A percentile compares a stretch with the other conserved stretches of the same genome.
Conservation (phyloP, 2,329 filamentous ascomycete genomes). For the Ophiocordyceps australis region DNA sequence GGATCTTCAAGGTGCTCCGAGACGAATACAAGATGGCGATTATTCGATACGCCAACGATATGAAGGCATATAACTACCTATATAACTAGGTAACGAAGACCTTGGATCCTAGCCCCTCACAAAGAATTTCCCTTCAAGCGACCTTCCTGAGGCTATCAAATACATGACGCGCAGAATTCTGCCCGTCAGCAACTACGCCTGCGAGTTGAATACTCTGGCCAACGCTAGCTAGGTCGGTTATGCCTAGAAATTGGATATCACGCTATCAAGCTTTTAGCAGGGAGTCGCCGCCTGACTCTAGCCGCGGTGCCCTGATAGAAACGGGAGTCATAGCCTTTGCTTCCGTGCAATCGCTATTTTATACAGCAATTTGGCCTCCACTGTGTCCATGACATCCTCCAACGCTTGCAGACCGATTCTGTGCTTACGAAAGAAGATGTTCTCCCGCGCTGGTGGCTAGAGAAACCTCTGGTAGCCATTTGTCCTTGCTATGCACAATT, state of each 20-base stretch:
- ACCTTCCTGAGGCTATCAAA: too few species aligned
- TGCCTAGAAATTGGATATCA: background rate
- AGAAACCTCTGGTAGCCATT: conserved; percentile 1
- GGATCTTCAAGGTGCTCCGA: too few species aligned
- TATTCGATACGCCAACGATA: too few species aligned
- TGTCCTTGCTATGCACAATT: too few species aligned
- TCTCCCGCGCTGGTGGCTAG: conserved; percentile 1
- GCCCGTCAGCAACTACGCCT: too few species aligned
- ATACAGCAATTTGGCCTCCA: background rate
- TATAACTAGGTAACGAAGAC: too few species aligned
- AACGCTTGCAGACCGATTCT: background rate
- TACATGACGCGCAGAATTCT: too few species aligned
- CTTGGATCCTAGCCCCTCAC: too few species aligned
- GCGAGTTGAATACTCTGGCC: background rate
- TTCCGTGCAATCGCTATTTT: background rate
- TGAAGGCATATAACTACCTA: too few species aligned
- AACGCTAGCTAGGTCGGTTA: background rate
- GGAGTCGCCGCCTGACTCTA: background rate
- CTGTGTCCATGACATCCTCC: background rate
- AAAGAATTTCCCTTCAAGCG: too few species aligned
- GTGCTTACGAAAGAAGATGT: conserved; percentile 1
- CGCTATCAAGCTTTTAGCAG: background rate
- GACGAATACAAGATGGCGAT: too few species aligned
- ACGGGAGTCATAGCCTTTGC: too few species aligned
- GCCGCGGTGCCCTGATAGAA: background rate